phyloP scores from a whole-genome alignment of 805 yeast species.

The Pichia eremophila region DNA sequence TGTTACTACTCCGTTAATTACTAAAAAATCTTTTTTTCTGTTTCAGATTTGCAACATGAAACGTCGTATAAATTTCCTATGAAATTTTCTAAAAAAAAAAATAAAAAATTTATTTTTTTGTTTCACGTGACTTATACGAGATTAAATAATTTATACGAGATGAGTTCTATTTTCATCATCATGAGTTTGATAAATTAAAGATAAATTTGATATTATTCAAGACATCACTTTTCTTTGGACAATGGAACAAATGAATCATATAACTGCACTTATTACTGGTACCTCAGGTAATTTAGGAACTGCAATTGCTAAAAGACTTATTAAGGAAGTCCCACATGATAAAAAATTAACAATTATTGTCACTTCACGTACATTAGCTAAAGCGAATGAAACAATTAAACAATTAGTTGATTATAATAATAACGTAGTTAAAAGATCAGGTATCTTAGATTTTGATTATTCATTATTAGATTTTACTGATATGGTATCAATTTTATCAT shows the following conservation, averaged over 20 bases:
- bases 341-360: conserved; percentile 68
- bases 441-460: conserved; percentile 75
- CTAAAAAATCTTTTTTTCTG: too few species aligned
- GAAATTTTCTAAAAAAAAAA: too few species aligned
- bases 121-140: too few species aligned
- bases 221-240: not conserved
- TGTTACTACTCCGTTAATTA: too few species aligned
- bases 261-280: conserved; percentile 28
- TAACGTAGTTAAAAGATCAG: conserved; percentile 32
- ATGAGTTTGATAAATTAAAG: too few species aligned
- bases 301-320: conserved; percentile 72
- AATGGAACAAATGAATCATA: conserved; percentile 7
- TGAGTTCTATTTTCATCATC: too few species aligned
- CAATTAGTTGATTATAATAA: conserved; percentile 40
- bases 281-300: conserved; percentile 65
- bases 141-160: too few species aligned
- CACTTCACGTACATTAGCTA: conserved; percentile 81
- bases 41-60: too few species aligned
- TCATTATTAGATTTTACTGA: conserved; percentile 80
- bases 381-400: conserved; percentile 67
- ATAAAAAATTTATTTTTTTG: too few species aligned
- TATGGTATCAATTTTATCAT: conserved; percentile 76
- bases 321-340: conserved; percentile 47
- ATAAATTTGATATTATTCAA: too few species aligned
- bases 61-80: not conserved